A percentile compares a stretch with the other conserved stretches of the same genome.
phyloP scores from a whole-genome alignment of 495 filamentous ascomycete species.

The Zalerion maritima region DNA sequence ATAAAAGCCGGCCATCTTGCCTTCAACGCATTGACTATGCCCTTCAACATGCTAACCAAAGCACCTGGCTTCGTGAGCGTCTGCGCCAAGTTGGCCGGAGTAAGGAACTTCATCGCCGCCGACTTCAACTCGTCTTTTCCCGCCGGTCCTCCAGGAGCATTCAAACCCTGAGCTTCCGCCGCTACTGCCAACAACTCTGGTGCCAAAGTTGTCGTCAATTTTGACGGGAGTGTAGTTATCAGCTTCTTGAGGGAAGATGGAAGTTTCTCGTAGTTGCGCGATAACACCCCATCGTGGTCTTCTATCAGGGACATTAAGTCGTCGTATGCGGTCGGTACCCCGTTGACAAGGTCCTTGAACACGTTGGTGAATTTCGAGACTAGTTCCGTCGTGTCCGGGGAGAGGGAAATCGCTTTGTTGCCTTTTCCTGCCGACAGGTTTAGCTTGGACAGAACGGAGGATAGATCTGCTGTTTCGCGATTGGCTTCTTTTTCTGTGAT shows the following conservation, averaged over 20 bases:
- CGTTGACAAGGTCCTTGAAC: conserved; percentile 81
- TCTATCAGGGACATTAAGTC: conserved; percentile 75
- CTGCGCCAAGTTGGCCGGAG: conserved; percentile 44
- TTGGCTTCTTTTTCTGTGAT: conserved; percentile 24
- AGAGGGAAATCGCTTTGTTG: conserved; percentile 70
- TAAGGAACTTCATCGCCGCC: conserved; percentile 23
- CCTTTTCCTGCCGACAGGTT: conserved; percentile 58
- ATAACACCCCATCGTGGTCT: conserved; percentile 59
- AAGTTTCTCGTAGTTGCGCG: conserved; percentile 62
- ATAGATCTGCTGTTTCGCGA: conserved; percentile 61
- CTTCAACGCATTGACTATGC: conserved; percentile 73
- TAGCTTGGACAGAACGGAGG: conserved; percentile 59
- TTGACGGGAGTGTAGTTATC: conserved; percentile 70
- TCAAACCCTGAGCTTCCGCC: conserved; percentile 53
- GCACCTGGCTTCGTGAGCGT: conserved; percentile 78
- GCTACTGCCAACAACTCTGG: conserved; percentile 71
- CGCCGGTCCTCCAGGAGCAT: conserved; percentile 13
- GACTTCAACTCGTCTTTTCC: conserved; percentile 15
- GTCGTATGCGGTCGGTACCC: conserved; percentile 81
- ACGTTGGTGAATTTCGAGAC: conserved; percentile 73
- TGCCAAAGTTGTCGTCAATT: conserved; percentile 55
- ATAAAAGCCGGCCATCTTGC: conserved; percentile 73
- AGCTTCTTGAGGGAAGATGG: conserved; percentile 73
- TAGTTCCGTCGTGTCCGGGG: conserved; percentile 63
- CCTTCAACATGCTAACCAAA: conserved; percentile 64